These are phyloP conservation scores for Geotrichum histeridarum DNA, from an alignment of 1,139 yeast species.

Conservation along the genomic window DNA sequence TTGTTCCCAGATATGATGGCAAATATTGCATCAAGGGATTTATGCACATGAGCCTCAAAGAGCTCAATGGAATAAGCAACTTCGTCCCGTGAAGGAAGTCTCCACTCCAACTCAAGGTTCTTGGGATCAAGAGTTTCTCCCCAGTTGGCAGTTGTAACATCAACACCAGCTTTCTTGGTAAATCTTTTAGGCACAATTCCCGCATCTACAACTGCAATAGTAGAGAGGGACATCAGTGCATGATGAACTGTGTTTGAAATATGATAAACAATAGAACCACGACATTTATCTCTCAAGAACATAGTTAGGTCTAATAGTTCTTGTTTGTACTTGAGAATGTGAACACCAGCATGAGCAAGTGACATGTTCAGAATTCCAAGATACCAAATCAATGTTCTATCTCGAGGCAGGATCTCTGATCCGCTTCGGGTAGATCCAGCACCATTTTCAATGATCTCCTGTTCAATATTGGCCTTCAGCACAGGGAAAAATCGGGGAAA, in stretches of 20 bases:
- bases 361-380: constrained; percentile 66
- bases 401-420: constrained; percentile 66
- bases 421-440: constrained; percentile 77
- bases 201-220: constrained; percentile 33
- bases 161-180: constrained; percentile 21
- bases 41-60: constrained; percentile 48
- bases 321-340: constrained; percentile 44
- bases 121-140: constrained; percentile 32
- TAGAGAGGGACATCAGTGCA: constrained; percentile 58
- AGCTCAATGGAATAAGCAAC: constrained; percentile 57
- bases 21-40: constrained; percentile 28
- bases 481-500: constrained; percentile 46
- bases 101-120: constrained; percentile 65
- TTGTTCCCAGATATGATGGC: constrained; percentile 24
- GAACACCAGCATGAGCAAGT: constrained; percentile 59
- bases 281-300: constrained; percentile 52
- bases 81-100: constrained; percentile 55
- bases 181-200: constrained; percentile 37
- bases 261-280: constrained; percentile 53
- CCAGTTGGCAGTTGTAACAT: constrained; percentile 29
- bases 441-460: constrained; percentile 73
- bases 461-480: constrained; percentile 51
- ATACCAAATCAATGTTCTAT: constrained; percentile 71
- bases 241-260: constrained; percentile 58
- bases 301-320: constrained; percentile 51